Evolutionary conservation across 805 yeast genomes (phyloP), one percentile per base, ranked within the genome.

Genomic region (Sungouiella thailandica): DNA sequence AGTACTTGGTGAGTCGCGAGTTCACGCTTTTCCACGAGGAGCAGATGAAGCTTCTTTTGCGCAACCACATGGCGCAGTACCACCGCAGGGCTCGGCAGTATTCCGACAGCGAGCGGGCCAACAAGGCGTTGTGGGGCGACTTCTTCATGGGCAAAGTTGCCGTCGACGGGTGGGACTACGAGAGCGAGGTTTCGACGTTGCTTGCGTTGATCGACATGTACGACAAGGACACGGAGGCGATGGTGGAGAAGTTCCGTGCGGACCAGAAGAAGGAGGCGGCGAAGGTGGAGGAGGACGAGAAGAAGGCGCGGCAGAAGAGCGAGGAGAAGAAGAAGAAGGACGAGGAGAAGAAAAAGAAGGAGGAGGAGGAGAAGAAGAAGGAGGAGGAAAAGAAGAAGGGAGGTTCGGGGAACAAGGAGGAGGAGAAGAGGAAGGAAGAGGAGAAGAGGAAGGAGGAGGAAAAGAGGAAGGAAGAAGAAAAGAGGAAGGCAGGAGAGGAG

Each of bases 1-100:
- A 55, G 32, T 58, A 53, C 35, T 49, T 53, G 33, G 36, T 50
- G 17, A 53, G 60, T 7, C 51, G 49, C 17, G 46, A 49, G 10
- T 39, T 44, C 7, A 55, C 60, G 7, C 51, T 44, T 7, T 32
- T 50, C 12, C 63, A 58, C 39, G 40, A 43, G 24, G 23, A 36
- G 11, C 61, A 57, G 34, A 40, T 52, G 30, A 17, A 15, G 26
- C 14, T 25, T 5, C 11, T 31, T 13, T 10, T 10, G n/a, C 13
- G 26, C 9, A 23, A 12, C 22, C 7, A 19, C 22, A 28, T 28
- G 41, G 23, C 16, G 18, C 26, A n/a, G 14, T 46, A 27, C 23
- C 23, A n/a, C 15, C 18, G 8, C 8, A 29, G 36, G 5, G 16
- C 13, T 23, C 18, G 11, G 17, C 26, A 14, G 26, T 49, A 39